Percentiles rank a stretch among this genome's conserved stretches.
Evolutionary conservation across 2,329 filamentous ascomycete species (phyloP).

Genomic region (Fusarium abutilonis): DNA sequence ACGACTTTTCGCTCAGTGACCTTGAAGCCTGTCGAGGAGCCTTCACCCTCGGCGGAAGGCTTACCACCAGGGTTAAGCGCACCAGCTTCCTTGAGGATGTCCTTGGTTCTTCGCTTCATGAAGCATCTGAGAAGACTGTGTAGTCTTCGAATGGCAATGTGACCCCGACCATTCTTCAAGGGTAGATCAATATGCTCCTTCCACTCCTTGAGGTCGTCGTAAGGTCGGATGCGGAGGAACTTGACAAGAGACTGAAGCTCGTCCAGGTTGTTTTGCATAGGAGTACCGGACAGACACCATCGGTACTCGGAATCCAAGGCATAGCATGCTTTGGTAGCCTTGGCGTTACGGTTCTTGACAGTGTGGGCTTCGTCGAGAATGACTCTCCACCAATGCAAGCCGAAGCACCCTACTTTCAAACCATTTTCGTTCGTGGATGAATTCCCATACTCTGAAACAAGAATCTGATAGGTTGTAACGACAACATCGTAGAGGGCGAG

Average conservation of each 20-base stretch:
- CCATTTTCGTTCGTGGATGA: constrained; percentile 69
- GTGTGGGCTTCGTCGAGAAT: constrained; percentile 97
- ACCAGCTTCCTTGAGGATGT: constrained; percentile 89
- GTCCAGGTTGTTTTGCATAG: constrained; percentile 98
- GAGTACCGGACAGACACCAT: constrained; percentile 96
- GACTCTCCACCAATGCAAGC: constrained; percentile 92
- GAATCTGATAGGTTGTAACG: constrained; percentile 94
- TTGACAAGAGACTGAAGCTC: constrained; percentile 93
- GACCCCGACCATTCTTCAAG: constrained; percentile 88
- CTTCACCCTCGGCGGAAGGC: constrained; percentile 59
- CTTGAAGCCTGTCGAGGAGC: constrained; percentile 76
- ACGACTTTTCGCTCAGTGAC: constrained; percentile 92
- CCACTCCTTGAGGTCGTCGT: constrained; percentile 86
- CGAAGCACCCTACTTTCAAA: constrained; percentile 84
- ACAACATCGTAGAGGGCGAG: constrained; percentile 91
- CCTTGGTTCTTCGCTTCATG: constrained; percentile 99
- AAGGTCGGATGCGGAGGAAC: constrained; percentile 92
- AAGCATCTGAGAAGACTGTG: constrained; percentile 89
- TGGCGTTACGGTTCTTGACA: constrained; percentile 98
- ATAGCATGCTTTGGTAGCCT: constrained; percentile 91
- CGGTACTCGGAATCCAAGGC: constrained; percentile 86
- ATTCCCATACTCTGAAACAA: constrained; percentile 87
- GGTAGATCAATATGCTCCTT: constrained; percentile 90
- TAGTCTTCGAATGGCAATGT: constrained; percentile 86
- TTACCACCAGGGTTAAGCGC: constrained; percentile 82